Evolutionary conservation across 1,284 basidiomycete species (phyloP).

Genomic region (Pascua sp.): DNA sequence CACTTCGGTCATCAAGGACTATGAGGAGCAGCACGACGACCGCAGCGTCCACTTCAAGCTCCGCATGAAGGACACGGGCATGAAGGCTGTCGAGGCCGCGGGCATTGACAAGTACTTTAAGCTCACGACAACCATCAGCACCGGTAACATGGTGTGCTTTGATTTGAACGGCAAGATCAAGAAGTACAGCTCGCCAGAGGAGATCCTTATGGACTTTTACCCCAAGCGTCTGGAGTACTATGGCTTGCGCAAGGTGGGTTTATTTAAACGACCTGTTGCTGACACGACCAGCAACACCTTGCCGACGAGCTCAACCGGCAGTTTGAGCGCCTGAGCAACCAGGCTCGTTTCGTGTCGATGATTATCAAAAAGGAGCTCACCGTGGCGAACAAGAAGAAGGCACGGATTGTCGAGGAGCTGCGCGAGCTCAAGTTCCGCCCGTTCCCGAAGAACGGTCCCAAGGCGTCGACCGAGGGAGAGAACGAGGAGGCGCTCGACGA

Average conservation of each 20-base stretch:
- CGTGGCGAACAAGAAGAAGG: constrained; percentile 90
- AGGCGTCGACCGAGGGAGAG: constrained; percentile 66
- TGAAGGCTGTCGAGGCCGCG: constrained; percentile 83
- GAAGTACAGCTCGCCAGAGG: constrained; percentile 84
- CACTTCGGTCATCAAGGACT: constrained; percentile 66
- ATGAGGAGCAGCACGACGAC: constrained; percentile 93
- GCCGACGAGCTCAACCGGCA: constrained; percentile 78
- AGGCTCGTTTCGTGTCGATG: constrained; percentile 96
- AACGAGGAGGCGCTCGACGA: constrained; percentile 62
- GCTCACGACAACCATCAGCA: constrained; percentile 74
- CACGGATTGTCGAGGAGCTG: constrained; percentile 79
- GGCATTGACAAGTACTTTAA: constrained; percentile 92
- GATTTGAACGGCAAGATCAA: constrained; percentile 95
- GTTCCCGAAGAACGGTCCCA: constrained; percentile 67
- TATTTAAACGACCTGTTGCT: too few species aligned
- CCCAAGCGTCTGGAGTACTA: constrained; percentile 84
- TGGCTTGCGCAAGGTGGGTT: constrained; percentile 71
- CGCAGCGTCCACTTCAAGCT: constrained; percentile 87
- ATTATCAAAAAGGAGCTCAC: constrained; percentile 83
- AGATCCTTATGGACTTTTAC: constrained; percentile 93
- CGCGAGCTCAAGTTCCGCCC: constrained; percentile 80
- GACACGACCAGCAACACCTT: constrained; percentile 61
- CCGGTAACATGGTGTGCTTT: constrained; percentile 98
- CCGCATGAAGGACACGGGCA: constrained; percentile 70
- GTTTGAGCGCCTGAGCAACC: constrained; percentile 86